phyloP scores from a whole-genome alignment of 2,329 filamentous ascomycete species.

The Stagonosporopsis cucurbitacearum region DNA sequence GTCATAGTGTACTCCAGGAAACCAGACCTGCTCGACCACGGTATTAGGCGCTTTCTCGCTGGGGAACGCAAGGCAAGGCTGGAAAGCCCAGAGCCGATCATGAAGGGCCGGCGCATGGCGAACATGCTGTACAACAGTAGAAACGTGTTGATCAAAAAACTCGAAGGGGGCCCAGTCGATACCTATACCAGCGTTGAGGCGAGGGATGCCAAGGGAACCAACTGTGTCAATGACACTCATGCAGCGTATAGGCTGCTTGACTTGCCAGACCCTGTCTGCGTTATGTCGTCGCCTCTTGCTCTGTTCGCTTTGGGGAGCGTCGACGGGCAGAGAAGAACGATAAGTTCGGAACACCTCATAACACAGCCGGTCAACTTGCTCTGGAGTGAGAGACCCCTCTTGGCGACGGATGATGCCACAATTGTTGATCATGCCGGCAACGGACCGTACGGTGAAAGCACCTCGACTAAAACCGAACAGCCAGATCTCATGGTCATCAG shows the following conservation, averaged over 20 bases:
- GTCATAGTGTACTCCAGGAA: slow-evolving; percentile 49
- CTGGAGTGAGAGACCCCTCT: slow-evolving; percentile 2
- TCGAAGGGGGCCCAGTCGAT: slow-evolving; percentile 47
- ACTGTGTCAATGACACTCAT: slow-evolving; percentile 47
- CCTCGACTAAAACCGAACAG: slow-evolving; percentile 56
- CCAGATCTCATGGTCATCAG: slow-evolving; percentile 51
- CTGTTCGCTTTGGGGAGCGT: slow-evolving; percentile 35
- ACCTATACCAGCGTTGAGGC: slow-evolving; percentile 44
- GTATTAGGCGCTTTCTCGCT: slow-evolving; percentile 14
- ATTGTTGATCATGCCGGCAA: slow-evolving; percentile 54
- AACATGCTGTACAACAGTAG: slow-evolving; percentile 40
- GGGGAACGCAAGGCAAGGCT: slow-evolving; percentile 39
- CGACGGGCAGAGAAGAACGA: slow-evolving; percentile 34
- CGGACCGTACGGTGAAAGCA: slow-evolving; percentile 53
- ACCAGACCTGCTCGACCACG: slow-evolving; percentile 41
- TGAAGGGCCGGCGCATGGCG: slow-evolving; percentile 45
- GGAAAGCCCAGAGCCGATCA: slow-evolving; percentile 46
- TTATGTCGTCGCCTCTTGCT: slow-evolving; percentile 29
- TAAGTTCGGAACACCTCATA: slow-evolving; percentile 45
- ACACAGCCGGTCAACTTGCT: slow-evolving; percentile 35
- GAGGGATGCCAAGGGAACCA: slow-evolving; percentile 43
- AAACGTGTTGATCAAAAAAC: slow-evolving; percentile 46
- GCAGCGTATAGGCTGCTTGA: slow-evolving; percentile 39
- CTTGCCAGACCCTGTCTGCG: slow-evolving; percentile 35
- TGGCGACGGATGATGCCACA: slow-evolving; percentile 48